A percentile compares a stretch with the other conserved stretches of the same genome.
phyloP scores from a whole-genome alignment of 1,284 basidiomycete genomes.

The Microbotryomycetes sp. region DNA sequence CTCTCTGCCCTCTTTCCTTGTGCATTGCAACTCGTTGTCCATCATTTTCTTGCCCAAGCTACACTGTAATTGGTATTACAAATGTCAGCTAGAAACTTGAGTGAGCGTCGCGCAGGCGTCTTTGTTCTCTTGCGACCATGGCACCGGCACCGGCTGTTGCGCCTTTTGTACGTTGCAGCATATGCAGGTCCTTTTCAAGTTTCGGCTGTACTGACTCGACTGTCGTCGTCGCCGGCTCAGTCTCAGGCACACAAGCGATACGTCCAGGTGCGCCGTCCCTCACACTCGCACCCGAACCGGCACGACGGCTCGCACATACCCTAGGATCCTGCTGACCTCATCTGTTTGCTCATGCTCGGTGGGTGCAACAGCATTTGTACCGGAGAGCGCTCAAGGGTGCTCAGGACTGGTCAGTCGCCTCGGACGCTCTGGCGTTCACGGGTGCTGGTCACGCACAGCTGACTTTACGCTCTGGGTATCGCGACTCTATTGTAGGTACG shows the following conservation, averaged over 20 bases:
- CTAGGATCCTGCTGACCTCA: background rate
- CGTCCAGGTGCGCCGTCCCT: slow-evolving; percentile 32
- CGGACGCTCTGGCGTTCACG: background rate
- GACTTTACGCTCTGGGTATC: background rate
- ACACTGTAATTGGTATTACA: no score
- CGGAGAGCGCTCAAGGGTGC: slow-evolving; percentile 37
- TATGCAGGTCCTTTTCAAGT: no score
- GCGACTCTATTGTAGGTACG: slow-evolving; percentile 26
- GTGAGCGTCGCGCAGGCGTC: no score
- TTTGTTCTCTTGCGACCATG: background rate
- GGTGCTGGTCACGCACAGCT: no score
- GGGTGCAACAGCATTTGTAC: slow-evolving; percentile 38
- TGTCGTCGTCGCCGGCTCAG: slow-evolving; percentile 6
- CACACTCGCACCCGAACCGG: no score
- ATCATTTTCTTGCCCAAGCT: no score
- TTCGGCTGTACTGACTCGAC: background rate
- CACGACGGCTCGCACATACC: no score
- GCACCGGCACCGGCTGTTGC: slow-evolving; percentile 17
- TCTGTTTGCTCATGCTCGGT: no score
- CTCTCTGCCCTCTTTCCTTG: background rate
- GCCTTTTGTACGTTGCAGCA: slow-evolving; percentile 23
- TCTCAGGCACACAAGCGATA: slow-evolving; percentile 36
- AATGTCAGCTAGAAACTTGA: no score
- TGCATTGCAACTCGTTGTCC: background rate
- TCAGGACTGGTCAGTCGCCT: slow-evolving; percentile 34